Percentiles rank a stretch among this genome's conserved stretches.
phyloP scores from a whole-genome alignment of 108 stramenopile genomes.

The Cyclotella kingstonii region DNA sequence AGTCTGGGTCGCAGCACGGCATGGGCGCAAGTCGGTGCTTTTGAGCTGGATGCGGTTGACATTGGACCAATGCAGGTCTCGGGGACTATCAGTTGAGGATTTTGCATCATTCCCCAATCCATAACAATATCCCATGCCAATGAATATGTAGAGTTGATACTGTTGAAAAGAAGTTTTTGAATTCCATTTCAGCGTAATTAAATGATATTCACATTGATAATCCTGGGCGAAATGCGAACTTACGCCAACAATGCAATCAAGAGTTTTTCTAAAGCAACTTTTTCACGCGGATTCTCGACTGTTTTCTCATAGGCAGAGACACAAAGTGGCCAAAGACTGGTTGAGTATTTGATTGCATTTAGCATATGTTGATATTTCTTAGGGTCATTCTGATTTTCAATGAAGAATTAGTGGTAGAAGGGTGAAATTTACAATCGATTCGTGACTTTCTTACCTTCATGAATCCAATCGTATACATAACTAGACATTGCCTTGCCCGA shows the following conservation, averaged over 20 bases:
- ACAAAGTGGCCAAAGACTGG: constrained; percentile 70
- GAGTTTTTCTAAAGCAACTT: constrained; percentile 44
- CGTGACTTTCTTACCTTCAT: constrained; percentile 44
- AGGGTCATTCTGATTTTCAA: constrained; percentile 55
- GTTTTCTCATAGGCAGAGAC: constrained; percentile 80
- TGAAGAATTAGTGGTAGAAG: too few species aligned
- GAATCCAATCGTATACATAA: constrained; percentile 74
- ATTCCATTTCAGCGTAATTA: too few species aligned
- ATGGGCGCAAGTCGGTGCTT: constrained; percentile 50
- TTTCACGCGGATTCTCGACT: constrained; percentile 32
- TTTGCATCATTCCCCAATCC: constrained; percentile 91
- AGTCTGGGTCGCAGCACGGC: constrained; percentile 61
- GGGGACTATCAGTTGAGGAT: constrained; percentile 50
- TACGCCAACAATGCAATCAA: constrained; percentile 62
- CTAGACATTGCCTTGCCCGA: constrained; percentile 80
- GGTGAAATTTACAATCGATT: too few species aligned
- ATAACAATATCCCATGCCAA: constrained; percentile 76
- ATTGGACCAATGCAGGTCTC: constrained; percentile 37
- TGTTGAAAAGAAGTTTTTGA: too few species aligned
- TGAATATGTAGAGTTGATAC: constrained; percentile 71
- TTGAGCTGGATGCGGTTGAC: constrained; percentile 1
- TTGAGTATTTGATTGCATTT: constrained; percentile 84
- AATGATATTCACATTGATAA: too few species aligned
- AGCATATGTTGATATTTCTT: constrained; percentile 69
- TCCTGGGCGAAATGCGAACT: constrained; percentile 4